Percentiles rank a stretch among this genome's conserved stretches.
phyloP scores from a whole-genome alignment of 2,329 filamentous ascomycete species.

The Colletotrichum lentis region DNA sequence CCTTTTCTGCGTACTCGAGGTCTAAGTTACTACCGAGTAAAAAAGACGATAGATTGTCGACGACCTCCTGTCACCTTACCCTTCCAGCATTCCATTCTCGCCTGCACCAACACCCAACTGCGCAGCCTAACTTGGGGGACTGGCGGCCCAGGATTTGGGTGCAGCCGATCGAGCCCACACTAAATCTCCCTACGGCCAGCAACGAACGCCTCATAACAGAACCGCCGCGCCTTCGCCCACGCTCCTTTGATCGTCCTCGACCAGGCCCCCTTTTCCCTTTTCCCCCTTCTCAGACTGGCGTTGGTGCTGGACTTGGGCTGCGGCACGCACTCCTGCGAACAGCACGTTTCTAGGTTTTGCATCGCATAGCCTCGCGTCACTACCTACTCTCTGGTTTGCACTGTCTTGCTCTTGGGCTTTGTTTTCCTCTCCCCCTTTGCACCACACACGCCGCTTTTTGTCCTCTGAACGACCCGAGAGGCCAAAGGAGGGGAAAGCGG shows the following conservation, averaged over 20 bases:
- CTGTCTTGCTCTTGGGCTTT: neutral
- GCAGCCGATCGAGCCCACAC: slow-evolving; percentile 37
- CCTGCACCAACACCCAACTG: slow-evolving; percentile 10
- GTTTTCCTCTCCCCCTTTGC: neutral
- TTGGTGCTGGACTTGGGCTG: slow-evolving; percentile 17
- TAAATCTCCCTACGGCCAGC: slow-evolving; percentile 39
- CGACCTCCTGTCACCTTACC: neutral
- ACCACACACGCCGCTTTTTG: neutral
- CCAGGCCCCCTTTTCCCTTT: slow-evolving; percentile 30
- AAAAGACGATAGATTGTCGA: neutral
- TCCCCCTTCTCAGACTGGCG: slow-evolving; percentile 14
- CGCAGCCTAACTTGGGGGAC: slow-evolving; percentile 27
- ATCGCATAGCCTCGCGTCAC: slow-evolving; percentile 16
- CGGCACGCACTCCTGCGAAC: slow-evolving; percentile 16
- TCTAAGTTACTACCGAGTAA: neutral
- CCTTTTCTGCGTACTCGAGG: slow-evolving; percentile 5
- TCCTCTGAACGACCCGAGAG: slow-evolving; percentile 5
- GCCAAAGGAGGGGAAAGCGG: neutral
- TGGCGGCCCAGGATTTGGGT: slow-evolving; percentile 32
- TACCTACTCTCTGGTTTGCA: neutral
- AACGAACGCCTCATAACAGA: slow-evolving; percentile 33
- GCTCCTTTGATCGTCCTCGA: slow-evolving; percentile 35
- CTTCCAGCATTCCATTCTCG: neutral
- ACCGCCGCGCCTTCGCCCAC: slow-evolving; percentile 30
- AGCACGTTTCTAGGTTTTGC: slow-evolving; percentile 14